Percentiles rank a stretch among this genome's conserved stretches.
Conservation (phyloP, 2,329 filamentous ascomycete species). For the Cladophialophora chaetospira region DNA sequence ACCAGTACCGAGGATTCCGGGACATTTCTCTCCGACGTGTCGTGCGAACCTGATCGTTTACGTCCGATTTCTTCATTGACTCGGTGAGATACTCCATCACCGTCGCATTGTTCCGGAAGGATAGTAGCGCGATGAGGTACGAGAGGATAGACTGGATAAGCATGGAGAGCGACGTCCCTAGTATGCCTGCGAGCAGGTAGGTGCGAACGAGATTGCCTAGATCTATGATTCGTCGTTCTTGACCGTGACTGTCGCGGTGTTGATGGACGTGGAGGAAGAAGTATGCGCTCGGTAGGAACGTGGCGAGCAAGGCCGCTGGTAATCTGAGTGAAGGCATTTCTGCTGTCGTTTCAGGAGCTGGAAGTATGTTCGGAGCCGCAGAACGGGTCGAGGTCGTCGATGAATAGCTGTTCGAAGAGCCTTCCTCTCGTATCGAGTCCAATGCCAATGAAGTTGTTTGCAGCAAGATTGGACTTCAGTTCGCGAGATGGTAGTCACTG, state of each 20-base stretch:
- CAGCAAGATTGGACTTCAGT: too few relatives aligned
- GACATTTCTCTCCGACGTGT: constrained; percentile 9
- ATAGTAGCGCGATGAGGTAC: constrained; percentile 14
- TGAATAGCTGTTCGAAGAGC: too few relatives aligned
- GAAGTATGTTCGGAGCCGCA: too few relatives aligned
- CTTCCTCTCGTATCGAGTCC: too few relatives aligned
- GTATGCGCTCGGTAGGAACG: too few relatives aligned
- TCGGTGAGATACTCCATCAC: constrained; percentile 6
- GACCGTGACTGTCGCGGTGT: not conserved
- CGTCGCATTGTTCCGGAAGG: not conserved
- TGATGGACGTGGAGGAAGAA: too few relatives aligned
- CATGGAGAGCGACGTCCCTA: constrained; percentile 21
- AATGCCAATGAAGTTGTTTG: too few relatives aligned
- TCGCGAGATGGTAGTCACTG: too few relatives aligned
- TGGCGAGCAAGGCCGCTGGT: too few relatives aligned
- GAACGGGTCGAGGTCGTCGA: too few relatives aligned
- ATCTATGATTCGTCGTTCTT: not conserved
- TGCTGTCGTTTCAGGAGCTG: too few relatives aligned
- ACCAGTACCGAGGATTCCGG: constrained; percentile 27
- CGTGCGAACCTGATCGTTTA: constrained; percentile 5
- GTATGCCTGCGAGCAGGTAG: constrained; percentile 24
- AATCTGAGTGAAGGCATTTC: too few relatives aligned
- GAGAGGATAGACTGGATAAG: constrained; percentile 19
- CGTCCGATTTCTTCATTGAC: not conserved
- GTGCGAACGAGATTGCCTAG: constrained; percentile 24